Evolutionary conservation across 805 yeast genomes (phyloP), one percentile per base, ranked within the genome.

Genomic region (Wickerhamomyces alni): DNA sequence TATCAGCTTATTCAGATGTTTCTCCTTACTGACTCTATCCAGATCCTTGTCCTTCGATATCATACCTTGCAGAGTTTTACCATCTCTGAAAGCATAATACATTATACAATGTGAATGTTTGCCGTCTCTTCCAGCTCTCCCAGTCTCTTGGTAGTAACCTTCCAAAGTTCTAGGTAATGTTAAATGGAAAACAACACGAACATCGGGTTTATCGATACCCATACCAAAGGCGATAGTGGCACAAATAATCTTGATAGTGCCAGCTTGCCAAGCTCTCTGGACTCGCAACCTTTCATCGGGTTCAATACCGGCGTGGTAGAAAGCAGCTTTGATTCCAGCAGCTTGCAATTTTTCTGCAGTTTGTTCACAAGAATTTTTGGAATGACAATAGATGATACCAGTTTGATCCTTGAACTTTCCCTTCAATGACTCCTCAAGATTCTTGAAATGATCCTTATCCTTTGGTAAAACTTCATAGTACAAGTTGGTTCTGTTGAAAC

Each of bases 201-300:
- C 99, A 61, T 93, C 95, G 0, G 96, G 85, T 59, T 93, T 93
- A 63, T 93, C 99, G 41, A 93, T 91, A 35, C 99, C 99, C 99
- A 93, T 93, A 21, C 99, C 99, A 70, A 93, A 93, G 0, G 99
- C 99, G 52, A 93, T 84, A 0, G 99, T 93, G 0, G 99, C 99
- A 65, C 97, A 91, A 12, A 93, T 88, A 1, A 89, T 82, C 55
- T 81, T 82, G 17, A 82, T 63, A 17, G 61, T 58, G 40, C 83
- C 82, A 2, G 63, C 56, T 59, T 93, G 99, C 99, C 99, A 93
- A 25, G 63, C 67, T 17, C 66, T 66, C 60, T 93, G 99, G n/a
- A 87, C 77, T 3, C 59, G 47, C 17, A 75, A 63, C 43, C 98
- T 69, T 24, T 82, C 87, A 12, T 83, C 84, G 0, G 89, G 71